Evolutionary conservation across 306 rosid species (phyloP).

Genomic region (Lathyrus aphaca): DNA sequence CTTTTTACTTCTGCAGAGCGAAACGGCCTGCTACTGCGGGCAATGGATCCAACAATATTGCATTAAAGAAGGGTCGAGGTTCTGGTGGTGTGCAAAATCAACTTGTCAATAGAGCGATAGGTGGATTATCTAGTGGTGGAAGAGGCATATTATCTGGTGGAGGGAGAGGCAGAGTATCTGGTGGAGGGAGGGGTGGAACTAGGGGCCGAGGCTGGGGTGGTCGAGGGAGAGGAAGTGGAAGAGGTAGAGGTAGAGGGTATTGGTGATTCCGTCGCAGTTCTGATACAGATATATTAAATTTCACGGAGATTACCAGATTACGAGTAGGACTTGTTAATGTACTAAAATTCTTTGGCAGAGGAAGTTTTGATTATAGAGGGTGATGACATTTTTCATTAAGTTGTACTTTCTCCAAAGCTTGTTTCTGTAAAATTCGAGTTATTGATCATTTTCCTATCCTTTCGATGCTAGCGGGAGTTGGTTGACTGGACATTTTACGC

Average conservation of each 20-base stretch:
- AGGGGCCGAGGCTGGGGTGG: slow-evolving; percentile 81
- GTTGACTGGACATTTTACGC: slow-evolving; percentile 21
- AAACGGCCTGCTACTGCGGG: slow-evolving; percentile 69
- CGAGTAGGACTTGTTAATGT: slow-evolving; percentile 45
- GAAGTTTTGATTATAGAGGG: slow-evolving; percentile 50
- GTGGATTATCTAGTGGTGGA: slow-evolving; percentile 77
- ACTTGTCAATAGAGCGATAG: slow-evolving; percentile 86
- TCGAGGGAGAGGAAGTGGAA: slow-evolving; percentile 64
- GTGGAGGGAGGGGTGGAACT: slow-evolving; percentile 62
- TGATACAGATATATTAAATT: slow-evolving; percentile 30
- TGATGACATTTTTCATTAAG: slow-evolving; percentile 39
- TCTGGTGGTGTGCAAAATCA: slow-evolving; percentile 73
- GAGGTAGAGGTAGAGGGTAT: slow-evolving; percentile 66
- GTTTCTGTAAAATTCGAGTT: slow-evolving; percentile 43
- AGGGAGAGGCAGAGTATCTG: slow-evolving; percentile 76
- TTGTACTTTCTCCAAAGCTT: slow-evolving; percentile 41
- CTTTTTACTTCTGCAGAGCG: slow-evolving; percentile 51
- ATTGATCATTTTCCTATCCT: slow-evolving; percentile 37
- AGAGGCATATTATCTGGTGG: slow-evolving; percentile 61
- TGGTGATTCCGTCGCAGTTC: slow-evolving; percentile 42
- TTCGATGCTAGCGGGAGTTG: slow-evolving; percentile 29
- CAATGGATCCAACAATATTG: slow-evolving; percentile 62
- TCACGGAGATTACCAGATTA: slow-evolving; percentile 35
- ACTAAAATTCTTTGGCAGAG: slow-evolving; percentile 51
- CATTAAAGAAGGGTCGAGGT: slow-evolving; percentile 79